Percentiles rank a stretch among this genome's conserved stretches.
phyloP scores from a whole-genome alignment of 441 rosid species.

The Corymbia calophylla region DNA sequence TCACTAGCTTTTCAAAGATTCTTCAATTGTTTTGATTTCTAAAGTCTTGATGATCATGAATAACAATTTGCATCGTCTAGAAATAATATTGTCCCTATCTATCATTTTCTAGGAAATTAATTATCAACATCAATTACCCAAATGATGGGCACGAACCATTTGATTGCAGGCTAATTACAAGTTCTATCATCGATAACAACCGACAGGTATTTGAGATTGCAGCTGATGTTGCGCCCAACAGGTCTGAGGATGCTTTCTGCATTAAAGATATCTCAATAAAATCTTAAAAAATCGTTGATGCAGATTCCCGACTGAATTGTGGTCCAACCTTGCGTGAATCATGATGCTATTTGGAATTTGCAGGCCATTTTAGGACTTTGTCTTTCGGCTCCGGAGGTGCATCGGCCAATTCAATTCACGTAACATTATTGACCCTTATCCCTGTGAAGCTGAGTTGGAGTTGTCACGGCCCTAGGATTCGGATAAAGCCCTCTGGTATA shows the following conservation, averaged over 20 bases:
- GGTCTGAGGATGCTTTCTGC: neutral
- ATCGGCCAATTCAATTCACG: neutral
- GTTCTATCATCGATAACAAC: neutral
- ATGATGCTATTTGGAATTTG: neutral
- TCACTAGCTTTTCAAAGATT: neutral
- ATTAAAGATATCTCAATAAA: neutral
- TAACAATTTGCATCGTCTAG: neutral
- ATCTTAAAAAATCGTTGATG: neutral
- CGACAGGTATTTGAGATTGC: neutral
- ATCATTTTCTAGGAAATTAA: neutral
- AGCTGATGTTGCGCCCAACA: neutral
- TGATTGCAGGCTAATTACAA: neutral
- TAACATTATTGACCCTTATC: slow-evolving; percentile 13
- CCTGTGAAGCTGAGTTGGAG: slow-evolving; percentile 2
- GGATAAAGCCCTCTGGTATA: slow-evolving; percentile 7
- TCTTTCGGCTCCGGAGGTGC: neutral
- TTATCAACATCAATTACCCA: neutral
- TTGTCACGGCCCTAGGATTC: slow-evolving; percentile 1
- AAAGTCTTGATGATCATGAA: too few species aligned
- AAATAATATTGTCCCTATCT: neutral
- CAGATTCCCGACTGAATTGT: neutral
- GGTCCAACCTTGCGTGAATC: neutral
- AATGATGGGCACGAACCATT: neutral
- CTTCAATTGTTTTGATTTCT: too few species aligned
- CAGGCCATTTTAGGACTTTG: neutral